Base-by-base conservation (phyloP, 2,329 filamentous ascomycete genomes). In the Rhynchosporium secalis region DNA sequence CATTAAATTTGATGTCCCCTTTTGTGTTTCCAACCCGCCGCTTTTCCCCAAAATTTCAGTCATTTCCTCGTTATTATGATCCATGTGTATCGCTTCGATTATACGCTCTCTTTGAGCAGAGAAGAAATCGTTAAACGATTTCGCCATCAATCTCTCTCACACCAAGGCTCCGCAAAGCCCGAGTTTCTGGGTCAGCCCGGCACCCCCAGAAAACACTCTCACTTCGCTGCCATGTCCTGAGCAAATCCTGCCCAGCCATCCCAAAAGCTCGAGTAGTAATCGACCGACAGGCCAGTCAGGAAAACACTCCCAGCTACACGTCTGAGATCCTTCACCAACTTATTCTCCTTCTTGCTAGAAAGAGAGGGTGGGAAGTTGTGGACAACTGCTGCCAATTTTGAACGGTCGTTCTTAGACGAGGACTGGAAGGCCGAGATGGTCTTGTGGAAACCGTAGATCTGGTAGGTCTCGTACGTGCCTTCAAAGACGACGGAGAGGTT, bases 401-500 rank as follows among this genome's bases (percentile, higher is more conserved):
- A 63, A 31, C 76, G 72, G 59, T 73, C 69, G 62, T 69, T 71
- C 40, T 72, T 66, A n/a, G 72, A 31, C 2, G 47, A 49, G 1
- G 46, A 57, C 33, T 57, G 62, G 58, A 77, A 74, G 7, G 61
- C 47, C 3, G 60, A 49, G 62, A 78, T 75, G 20, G 73, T 60
- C 28, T 73, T 73, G 33, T 72, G 70, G 10, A 73, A 69, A 29
- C 72, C 62, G 28, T 74, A 69, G 43, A 73, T 69, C 43, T 74
- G 70, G 68, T 77, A 78, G 26, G 72, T 76, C 26, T 69, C 67
- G 63, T 77, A 78, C 12, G 74, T 72, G 51, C 71, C 76, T 64
- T 79, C 78, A 57, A 79, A 78, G 1, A 79, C 74, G 12, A 78
- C 75, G 1, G 75, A 78, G 58, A 75, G 72, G 66, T 78, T 76